These are phyloP conservation scores for Seiridium unicorne DNA, from an alignment of 2,329 filamentous ascomycete species.

Conservation along the genomic window DNA sequence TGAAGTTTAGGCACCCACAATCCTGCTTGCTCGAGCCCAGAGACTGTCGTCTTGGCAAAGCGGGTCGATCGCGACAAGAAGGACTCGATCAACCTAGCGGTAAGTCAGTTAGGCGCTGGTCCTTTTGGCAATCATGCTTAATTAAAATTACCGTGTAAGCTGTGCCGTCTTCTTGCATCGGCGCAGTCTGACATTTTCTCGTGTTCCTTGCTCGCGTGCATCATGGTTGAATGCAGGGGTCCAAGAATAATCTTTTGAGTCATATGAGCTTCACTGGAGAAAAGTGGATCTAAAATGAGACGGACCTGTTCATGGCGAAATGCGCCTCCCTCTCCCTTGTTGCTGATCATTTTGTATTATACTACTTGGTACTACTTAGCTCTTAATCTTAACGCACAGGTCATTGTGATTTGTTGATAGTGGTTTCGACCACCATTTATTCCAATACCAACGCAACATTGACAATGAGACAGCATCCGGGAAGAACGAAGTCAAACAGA, in stretches of 20 bases:
- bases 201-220: not conserved
- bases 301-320: not conserved
- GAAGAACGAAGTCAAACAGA: not conserved
- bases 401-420: not conserved
- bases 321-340: not conserved
- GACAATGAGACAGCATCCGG: not conserved
- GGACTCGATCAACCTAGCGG: not conserved
- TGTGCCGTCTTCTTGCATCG: not conserved
- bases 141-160: not conserved
- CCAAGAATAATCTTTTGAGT: not conserved
- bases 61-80: not conserved
- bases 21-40: too few species aligned
- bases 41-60: not conserved
- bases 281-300: not conserved
- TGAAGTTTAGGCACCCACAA: too few species aligned
- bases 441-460: not conserved
- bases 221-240: not conserved
- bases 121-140: not conserved
- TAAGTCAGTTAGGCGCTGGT: too few species aligned
- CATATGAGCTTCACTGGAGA: not conserved
- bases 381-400: not conserved
- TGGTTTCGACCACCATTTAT: not conserved
- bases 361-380: not conserved
- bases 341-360: not conserved
- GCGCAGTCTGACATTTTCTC: not conserved